These are phyloP conservation scores for Carex kokanica DNA, from an alignment of 176 grass and related monocot genomes.

Conservation along the genomic window DNA sequence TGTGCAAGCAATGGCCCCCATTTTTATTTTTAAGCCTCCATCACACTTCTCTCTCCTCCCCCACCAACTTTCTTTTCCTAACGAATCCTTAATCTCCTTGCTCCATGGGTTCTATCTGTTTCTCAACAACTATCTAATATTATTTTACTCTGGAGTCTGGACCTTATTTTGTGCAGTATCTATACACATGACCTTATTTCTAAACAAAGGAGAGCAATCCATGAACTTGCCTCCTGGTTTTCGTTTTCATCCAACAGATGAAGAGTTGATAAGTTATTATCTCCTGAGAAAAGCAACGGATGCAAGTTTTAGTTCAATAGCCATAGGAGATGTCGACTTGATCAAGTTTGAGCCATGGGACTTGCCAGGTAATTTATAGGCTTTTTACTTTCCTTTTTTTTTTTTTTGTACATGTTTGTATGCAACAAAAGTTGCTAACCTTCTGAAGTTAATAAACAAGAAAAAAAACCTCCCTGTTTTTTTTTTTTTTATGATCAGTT, in stretches of 20 bases:
- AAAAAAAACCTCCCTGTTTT: not conserved
- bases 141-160: not conserved
- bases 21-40: not conserved
- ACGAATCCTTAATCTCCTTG: slow-evolving; percentile 13
- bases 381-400: not conserved
- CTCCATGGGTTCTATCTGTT: not conserved
- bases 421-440: not conserved
- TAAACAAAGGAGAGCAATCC: not conserved
- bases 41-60: not conserved
- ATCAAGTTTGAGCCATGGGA: slow-evolving; percentile 59
- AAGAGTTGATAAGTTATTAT: slow-evolving; percentile 55
- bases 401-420: not conserved
- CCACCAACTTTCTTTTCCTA: slow-evolving; percentile 17
- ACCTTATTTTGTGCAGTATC: not conserved
- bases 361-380: slow-evolving; percentile 34
- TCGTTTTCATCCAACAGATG: slow-evolving; percentile 59
- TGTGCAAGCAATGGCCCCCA: slow-evolving; percentile 15
- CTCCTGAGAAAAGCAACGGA: slow-evolving; percentile 49
- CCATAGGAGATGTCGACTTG: slow-evolving; percentile 47
- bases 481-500: too few relatives aligned
- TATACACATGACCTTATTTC: not conserved
- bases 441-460: not conserved
- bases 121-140: not conserved
- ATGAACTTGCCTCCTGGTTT: slow-evolving; percentile 50
- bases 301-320: slow-evolving; percentile 31